Evolutionary conservation across 371 early-diverging fungal species (phyloP), one percentile per base, ranked within the genome.

Genomic region (Mortierella sp.): DNA sequence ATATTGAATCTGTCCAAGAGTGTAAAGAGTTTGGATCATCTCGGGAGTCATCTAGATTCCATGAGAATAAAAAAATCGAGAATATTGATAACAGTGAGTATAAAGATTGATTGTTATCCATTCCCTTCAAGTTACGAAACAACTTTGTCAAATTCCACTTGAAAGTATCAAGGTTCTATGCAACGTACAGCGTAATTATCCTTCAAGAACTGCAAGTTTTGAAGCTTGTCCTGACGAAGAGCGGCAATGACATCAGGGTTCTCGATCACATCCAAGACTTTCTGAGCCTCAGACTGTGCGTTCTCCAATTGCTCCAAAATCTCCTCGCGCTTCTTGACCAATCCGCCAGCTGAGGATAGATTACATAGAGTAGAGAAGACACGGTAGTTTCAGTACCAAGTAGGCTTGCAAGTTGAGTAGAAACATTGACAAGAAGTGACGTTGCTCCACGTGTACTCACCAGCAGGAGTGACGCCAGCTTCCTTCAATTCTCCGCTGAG

Each of bases 171-270:
- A 28, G 7, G 5, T 28, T 5, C n/a, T 19, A n/a, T 28, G 55
- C n/a, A 32, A 73, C 84, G 71, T 88, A 94, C 95, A 60, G 87
- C 88, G 84, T 94, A 94, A 80, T 92, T 94, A 40, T 96, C 95
- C 83, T 91, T 91, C 72, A 97, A 85, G 53, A 93, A 92, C 83
- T 93, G 90, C 78, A 96, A 85, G 86, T 95, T 96, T 76, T 95
- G 96, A 43, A 92, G 83, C 88, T 96, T 96, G 84, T 97, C 97
- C 86, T 96, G 95, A 74, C 96, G 94, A 77, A 97, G 88, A 73
- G 94, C 90, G 63, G 92, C 89, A 72, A 95, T 92, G 43, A 97
- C 96, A 73, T 95, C 93, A 19, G 97, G 96, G 85, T 96, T 95
- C 83, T 96, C 94, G 67, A 97, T 92, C 36, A 96, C 92, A 55